Evolutionary conservation across 1,139 yeast species (phyloP).

Genomic region (Pichia sp.): DNA sequence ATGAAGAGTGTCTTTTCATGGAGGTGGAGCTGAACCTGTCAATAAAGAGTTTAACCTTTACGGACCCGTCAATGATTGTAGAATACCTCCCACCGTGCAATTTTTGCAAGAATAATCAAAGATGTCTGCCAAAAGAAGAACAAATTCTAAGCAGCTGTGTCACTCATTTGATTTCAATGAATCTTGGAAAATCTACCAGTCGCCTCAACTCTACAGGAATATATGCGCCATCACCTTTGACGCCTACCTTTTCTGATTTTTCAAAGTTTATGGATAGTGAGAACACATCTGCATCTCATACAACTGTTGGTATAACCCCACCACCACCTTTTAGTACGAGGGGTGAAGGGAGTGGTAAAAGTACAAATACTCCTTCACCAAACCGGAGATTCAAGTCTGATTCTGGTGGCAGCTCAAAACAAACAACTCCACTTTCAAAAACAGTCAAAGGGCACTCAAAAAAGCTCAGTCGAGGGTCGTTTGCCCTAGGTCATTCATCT

Average conservation of each 20-base stretch:
- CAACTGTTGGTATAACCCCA: too few species aligned
- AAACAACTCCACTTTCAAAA: too few species aligned
- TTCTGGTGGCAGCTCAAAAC: too few species aligned
- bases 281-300: neutral
- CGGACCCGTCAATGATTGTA: conserved; percentile 1
- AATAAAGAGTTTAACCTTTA: neutral
- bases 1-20: conserved; percentile 31
- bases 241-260: conserved; percentile 6
- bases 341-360: too few species aligned
- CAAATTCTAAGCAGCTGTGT: conserved; percentile 21
- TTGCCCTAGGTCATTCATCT: conserved; percentile 31
- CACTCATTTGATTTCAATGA: conserved; percentile 15
- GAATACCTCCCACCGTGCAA: conserved; percentile 27
- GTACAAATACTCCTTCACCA: too few species aligned
- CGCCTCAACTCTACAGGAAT: neutral
- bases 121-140: conserved; percentile 27
- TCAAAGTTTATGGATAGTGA: conserved; percentile 2
- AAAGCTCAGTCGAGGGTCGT: conserved; percentile 31
- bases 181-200: conserved; percentile 1
- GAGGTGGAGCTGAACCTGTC: conserved; percentile 23
- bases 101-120: conserved; percentile 18
- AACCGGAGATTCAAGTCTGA: neutral
- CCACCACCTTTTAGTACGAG: too few species aligned
- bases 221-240: neutral
- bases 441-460: conserved; percentile 18